Evolutionary conservation across 2,329 filamentous ascomycete species (phyloP).

Genomic region (Aspergillus pseudonomiae): DNA sequence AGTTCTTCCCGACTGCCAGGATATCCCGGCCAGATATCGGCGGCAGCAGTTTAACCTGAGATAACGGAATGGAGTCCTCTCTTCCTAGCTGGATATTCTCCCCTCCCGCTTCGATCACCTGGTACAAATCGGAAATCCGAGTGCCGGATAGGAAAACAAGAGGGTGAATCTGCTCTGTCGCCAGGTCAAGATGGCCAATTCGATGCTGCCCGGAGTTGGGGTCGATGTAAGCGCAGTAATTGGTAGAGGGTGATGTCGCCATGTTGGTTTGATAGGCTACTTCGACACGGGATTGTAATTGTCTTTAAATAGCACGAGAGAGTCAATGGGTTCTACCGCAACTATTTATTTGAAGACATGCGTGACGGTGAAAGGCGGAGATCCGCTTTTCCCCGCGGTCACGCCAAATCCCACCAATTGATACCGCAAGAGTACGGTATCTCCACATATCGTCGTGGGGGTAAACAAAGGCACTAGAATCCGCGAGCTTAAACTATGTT

Average conservation of each 20-base stretch:
- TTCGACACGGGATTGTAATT: too few species aligned
- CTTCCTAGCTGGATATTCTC: constrained; percentile 48
- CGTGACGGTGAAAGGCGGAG: too few species aligned
- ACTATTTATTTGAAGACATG: too few species aligned
- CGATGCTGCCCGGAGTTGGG: not conserved
- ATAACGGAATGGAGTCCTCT: constrained; percentile 31
- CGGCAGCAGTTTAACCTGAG: constrained; percentile 48
- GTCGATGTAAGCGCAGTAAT: not conserved
- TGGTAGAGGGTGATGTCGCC: not conserved
- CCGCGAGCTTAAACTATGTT: too few species aligned
- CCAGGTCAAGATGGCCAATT: not conserved
- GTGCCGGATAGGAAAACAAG: not conserved
- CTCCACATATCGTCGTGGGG: too few species aligned
- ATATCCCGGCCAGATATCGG: constrained; percentile 55
- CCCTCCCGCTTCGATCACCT: constrained; percentile 37
- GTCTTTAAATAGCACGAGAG: too few species aligned
- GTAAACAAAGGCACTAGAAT: too few species aligned
- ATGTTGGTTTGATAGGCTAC: not conserved
- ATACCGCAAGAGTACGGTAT: too few species aligned
- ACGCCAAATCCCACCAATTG: too few species aligned
- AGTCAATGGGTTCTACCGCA: too few species aligned
- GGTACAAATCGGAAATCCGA: constrained; percentile 47
- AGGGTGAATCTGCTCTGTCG: not conserved
- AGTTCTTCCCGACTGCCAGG: constrained; percentile 62
- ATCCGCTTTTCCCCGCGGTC: too few species aligned